Base-by-base conservation (phyloP, 176 grass and related monocot species). In the Poa annua region DNA sequence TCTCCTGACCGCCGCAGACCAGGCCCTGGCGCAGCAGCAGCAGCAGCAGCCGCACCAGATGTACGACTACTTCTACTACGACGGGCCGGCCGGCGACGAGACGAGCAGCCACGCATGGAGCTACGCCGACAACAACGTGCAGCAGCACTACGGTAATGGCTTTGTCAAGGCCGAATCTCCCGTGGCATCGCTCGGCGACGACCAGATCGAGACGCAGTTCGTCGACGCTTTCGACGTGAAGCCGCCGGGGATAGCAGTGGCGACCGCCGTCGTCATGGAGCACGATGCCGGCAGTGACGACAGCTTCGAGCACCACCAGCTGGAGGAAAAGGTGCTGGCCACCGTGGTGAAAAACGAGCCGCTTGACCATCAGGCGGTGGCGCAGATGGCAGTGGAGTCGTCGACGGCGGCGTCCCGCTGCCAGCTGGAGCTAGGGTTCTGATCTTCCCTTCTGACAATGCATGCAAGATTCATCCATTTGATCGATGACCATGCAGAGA, bases 391-490 rank as follows among this genome's bases (percentile, higher is more conserved):
- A n/a, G 52, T 33, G 15, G 76, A 81, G 38, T 12, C 51, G 14
- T 42, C 74, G 1, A 7, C 55, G 1, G 9, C 49, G 38, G 32
- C 10, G 11, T 56, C 68, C 20, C 71, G 57, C 42, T 89, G 83
- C 64, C 77, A 85, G 17, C 48, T 89, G 34, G 71, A 81, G 78
- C 38, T 89, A 85, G 88, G 83, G 42, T 77, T 81, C 52, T 29
- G 29, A 29, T 71, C 86, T 48, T 78, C 74, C 74, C 17, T 74
- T 84, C 67, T 75, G 29, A 85, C n/a, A n/a, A n/a, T 81, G 69
- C 87, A 69, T 75, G 79, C 10, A 38, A 80, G 77, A 86, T 79
- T 24, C 21, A 32, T 86, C 84, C 45, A 67, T 16, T 16, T 0
- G 47, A 50, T 83, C 70, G 55, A 62, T 83, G 70, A 83, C 20